phyloP scores from a whole-genome alignment of 805 yeast genomes.

The Yarrowia keelungensis region DNA sequence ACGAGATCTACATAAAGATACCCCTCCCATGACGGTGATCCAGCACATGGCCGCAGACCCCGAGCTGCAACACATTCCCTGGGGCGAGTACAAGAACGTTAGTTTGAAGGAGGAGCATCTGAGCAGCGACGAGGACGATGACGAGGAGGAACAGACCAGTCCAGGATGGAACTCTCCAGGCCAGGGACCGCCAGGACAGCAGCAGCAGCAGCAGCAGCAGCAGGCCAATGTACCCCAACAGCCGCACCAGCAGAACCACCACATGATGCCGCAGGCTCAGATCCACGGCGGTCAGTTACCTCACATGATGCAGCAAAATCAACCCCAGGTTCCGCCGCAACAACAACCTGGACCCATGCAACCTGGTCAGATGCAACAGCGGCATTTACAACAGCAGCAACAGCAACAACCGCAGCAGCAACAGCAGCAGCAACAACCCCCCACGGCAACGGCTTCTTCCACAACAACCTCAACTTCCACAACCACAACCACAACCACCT shows the following conservation, averaged over 20 bases:
- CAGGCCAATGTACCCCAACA: neutral
- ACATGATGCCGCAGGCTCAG: slow-evolving; percentile 29
- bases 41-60: slow-evolving; percentile 35
- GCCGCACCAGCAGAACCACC: slow-evolving; percentile 23
- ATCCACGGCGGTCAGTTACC: slow-evolving; percentile 13
- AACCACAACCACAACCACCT: slow-evolving; percentile 25
- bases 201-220: slow-evolving; percentile 32
- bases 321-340: slow-evolving; percentile 18
- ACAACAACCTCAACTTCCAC: slow-evolving; percentile 35
- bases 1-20: slow-evolving; percentile 22
- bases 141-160: slow-evolving; percentile 26
- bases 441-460: slow-evolving; percentile 28
- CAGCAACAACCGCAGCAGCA: slow-evolving; percentile 12
- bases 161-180: slow-evolving; percentile 22
- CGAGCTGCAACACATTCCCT: slow-evolving; percentile 14
- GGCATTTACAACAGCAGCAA: slow-evolving; percentile 23
- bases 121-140: slow-evolving; percentile 34
- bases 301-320: slow-evolving; percentile 21
- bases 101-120: slow-evolving; percentile 20
- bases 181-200: slow-evolving; percentile 18
- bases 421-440: slow-evolving; percentile 9
- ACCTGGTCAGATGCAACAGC: slow-evolving; percentile 30
- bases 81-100: slow-evolving; percentile 33
- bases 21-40: slow-evolving; percentile 29
- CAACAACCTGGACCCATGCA: slow-evolving; percentile 30